Conservation (phyloP, 805 yeast species). For the Candida schatavii region DNA sequence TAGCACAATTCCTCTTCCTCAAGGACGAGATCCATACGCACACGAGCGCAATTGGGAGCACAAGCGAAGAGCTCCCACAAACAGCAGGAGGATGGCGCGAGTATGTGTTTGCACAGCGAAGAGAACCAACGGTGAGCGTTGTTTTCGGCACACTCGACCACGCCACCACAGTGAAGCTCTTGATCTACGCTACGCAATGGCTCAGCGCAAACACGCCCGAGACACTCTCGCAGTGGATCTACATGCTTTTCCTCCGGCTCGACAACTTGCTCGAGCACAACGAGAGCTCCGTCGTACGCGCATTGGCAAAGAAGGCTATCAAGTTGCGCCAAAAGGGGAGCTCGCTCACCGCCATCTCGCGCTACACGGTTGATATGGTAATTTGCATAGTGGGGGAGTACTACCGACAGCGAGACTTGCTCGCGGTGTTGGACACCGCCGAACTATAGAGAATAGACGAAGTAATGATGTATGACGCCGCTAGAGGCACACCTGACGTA, state of each 20-base stretch:
- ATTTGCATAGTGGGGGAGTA: conserved; percentile 29
- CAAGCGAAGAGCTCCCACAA: conserved; percentile 8
- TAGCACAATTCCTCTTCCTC: conserved; percentile 8
- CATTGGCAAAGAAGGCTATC: conserved; percentile 36
- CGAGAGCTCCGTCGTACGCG: conserved; percentile 34
- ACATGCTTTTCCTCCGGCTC: conserved; percentile 30
- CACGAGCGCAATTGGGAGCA: not conserved
- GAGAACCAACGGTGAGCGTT: conserved; percentile 25
- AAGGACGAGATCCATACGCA: conserved; percentile 7
- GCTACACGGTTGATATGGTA: conserved; percentile 29
- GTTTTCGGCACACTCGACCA: conserved; percentile 24
- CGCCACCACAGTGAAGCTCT: conserved; percentile 29
- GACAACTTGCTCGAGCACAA: conserved; percentile 31
- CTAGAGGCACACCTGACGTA: not conserved
- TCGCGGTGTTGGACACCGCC: conserved; percentile 2
- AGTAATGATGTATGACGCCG: not conserved
- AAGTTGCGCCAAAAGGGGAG: conserved; percentile 18
- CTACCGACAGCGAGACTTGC: conserved; percentile 36
- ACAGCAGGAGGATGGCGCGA: conserved; percentile 32
- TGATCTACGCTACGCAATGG: conserved; percentile 37
- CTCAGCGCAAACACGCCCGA: conserved; percentile 27
- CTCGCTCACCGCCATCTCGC: conserved; percentile 11
- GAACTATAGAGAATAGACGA: too few species aligned
- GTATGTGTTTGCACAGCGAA: conserved; percentile 20
- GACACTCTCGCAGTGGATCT: conserved; percentile 35